These are phyloP conservation scores for Candida sanyaensis DNA, from an alignment of 1,139 yeast species.

Conservation along the genomic window DNA sequence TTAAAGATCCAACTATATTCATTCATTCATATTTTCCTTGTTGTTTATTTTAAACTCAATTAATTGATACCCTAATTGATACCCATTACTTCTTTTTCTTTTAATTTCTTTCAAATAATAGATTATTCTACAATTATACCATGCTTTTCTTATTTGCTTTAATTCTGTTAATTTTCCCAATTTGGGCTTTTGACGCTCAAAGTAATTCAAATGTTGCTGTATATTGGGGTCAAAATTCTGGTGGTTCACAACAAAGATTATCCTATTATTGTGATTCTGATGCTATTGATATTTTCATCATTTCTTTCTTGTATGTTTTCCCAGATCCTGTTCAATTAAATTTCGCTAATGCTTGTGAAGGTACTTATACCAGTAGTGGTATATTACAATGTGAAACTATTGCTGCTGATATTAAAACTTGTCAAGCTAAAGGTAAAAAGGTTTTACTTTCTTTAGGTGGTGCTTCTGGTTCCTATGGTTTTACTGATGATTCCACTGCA, in stretches of 20 bases:
- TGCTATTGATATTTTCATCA: slow-evolving; percentile 68
- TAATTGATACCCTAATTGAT: not conserved
- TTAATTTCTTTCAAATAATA: too few relatives aligned
- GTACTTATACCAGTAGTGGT: slow-evolving; percentile 51
- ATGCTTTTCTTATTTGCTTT: slow-evolving; percentile 3
- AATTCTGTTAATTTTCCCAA: slow-evolving; percentile 7
- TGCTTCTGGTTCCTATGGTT: slow-evolving; percentile 78
- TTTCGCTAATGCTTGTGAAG: slow-evolving; percentile 69
- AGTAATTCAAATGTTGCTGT: slow-evolving; percentile 66
- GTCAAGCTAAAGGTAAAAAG: slow-evolving; percentile 79
- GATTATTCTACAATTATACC: not conserved
- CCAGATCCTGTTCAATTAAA: slow-evolving; percentile 55
- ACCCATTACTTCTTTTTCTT: slow-evolving; percentile 1
- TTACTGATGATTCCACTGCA: slow-evolving; percentile 62
- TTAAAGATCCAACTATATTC: slow-evolving; percentile 1
- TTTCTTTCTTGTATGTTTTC: slow-evolving; percentile 70
- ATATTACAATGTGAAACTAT: slow-evolving; percentile 61
- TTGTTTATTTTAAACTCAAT: too few relatives aligned
- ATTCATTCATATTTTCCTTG: not conserved
- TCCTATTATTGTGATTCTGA: slow-evolving; percentile 68
- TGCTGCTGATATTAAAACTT: slow-evolving; percentile 76
- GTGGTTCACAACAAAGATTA: slow-evolving; percentile 61
- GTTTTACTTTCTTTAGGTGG: slow-evolving; percentile 88
- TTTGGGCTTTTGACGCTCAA: slow-evolving; percentile 41
- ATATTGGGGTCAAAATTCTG: slow-evolving; percentile 90